Evolutionary conservation across 257 asterid genomes (phyloP), one percentile per base, ranked within the genome.

Genomic region (Solanum sparsipilum): DNA sequence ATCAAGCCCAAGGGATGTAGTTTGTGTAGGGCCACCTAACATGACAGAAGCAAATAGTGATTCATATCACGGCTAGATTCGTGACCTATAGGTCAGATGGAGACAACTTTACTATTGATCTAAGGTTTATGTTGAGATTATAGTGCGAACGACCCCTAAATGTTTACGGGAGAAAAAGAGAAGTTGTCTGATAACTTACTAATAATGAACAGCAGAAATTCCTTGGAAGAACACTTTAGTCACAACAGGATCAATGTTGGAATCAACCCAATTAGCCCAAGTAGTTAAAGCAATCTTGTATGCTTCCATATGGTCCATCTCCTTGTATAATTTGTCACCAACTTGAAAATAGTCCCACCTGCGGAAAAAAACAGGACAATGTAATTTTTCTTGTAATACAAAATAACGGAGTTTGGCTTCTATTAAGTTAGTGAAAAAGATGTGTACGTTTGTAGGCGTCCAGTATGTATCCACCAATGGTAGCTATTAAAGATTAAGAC

Each of bases 401-500:
- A 29, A 7, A 31, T 5, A 15, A 25, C 4, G 29, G 25, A 65
- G 20, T 58, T 39, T 16, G 5, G 56, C 11, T 25, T 78, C 38
- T 9, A 78, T 21, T 18, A 87, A n/a, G 20, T 63, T 21, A 20
- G 52, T 13, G 41, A 71, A 27, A 34, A 60, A 39, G 72, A 79
- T 20, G 38, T 39, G 1, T 84, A 95, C 98, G 93, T 92, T 48
- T 90, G 93, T 31, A 60, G 25, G 5, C 63, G 85, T 52, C 95
- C 97, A 0, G 93, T 90, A 89, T 94, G 98, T n/a, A 92, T 87
- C 98, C 98, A 95, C 98, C 98, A 95, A 86, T 95, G 98, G 86
- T 94, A 94, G 89, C 88, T 91, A 86, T 95, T 94, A 93, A 95
- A 95, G 88, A 95, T 91, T 36, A 95, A 87, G 21, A 94, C 44